These are phyloP conservation scores for Colletotrichum musae DNA, from an alignment of 2,329 filamentous ascomycete genomes.

Conservation along the genomic window DNA sequence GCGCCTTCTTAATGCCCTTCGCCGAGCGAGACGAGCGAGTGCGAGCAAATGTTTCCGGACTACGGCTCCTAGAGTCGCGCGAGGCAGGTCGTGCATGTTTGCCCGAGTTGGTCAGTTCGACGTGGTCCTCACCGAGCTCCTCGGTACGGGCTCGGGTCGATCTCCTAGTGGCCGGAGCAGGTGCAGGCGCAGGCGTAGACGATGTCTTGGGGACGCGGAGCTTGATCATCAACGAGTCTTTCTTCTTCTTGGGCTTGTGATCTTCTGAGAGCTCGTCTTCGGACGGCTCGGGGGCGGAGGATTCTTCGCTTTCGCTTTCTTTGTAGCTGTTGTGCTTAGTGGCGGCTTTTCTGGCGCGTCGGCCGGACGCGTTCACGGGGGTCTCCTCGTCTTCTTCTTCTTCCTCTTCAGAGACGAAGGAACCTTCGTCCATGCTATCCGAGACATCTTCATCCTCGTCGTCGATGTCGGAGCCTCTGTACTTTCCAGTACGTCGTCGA, in stretches of 20 bases:
- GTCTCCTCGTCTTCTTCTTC: constrained; percentile 56
- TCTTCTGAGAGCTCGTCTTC: constrained; percentile 44
- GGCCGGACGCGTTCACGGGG: constrained; percentile 63
- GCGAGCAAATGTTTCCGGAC: constrained; percentile 66
- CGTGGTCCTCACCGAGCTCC: constrained; percentile 67
- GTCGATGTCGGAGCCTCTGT: constrained; percentile 74
- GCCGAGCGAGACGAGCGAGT: constrained; percentile 63
- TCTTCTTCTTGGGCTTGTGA: constrained; percentile 49
- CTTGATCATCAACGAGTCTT: constrained; percentile 55
- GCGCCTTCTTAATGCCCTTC: constrained; percentile 66
- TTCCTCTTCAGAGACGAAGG: constrained; percentile 59
- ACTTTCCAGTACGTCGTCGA: constrained; percentile 58
- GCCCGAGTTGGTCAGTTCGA: constrained; percentile 74
- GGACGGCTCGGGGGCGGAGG: constrained; percentile 49
- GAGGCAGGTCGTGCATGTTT: constrained; percentile 66
- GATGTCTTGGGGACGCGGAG: constrained; percentile 56
- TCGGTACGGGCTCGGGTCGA: constrained; percentile 68
- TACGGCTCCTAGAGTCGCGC: constrained; percentile 67
- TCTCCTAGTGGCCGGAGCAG: constrained; percentile 56
- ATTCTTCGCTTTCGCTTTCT: constrained; percentile 61
- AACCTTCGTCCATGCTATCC: constrained; percentile 67
- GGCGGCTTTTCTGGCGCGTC: constrained; percentile 63
- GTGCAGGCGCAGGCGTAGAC: constrained; percentile 34
- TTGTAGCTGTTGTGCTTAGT: constrained; percentile 62
- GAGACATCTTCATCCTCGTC: constrained; percentile 71